Evolutionary conservation across 2,329 filamentous ascomycete species (phyloP), one percentile per base, ranked within the genome.

Genomic region (Nannizziopsis arthrosporioides): DNA sequence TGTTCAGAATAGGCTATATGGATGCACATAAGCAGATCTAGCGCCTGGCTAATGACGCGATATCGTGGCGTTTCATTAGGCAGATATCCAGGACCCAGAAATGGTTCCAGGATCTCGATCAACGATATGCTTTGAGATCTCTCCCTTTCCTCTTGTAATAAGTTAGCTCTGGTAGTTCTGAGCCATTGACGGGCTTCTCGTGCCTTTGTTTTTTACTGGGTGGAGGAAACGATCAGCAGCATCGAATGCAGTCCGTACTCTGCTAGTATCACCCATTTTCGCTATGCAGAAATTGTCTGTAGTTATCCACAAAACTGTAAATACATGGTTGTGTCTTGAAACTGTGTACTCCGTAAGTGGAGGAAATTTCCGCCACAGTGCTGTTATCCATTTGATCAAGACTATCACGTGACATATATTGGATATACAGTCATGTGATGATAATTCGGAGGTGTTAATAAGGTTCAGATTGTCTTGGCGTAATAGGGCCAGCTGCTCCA

Each of bases 121-220:
- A 69, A 49, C 27, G 65, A 65, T 35, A 54, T 50, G 11, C 63
- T 65, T 30, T 58, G 60, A 19, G 53, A 57, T 43, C 62, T 65
- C 49, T 64, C 59, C 41, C 67, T 60, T 56, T 67, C 61, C 54
- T 66, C 67, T 69, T 60, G 27, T 43, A 15, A 32, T 38, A 32
- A 18, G 59, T 67, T 58, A 68, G 65, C 58, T 53, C 31, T 50
- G 30, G 15, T 35, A 5, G 31, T 43, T 40, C 15, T 48, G 48
- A 42, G 3, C 9, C 10, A 15, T 31, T 34, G 54, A 48, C 56
- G 42, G 54, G 34, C 14, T 53, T 49, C 52, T 54, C 66, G 54
- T 68, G 62, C 67, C 67, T 68, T 62, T 59, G 54, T 65, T 59
- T 50, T 69, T 57, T 36, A 68, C 64, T 27, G 67, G 65, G 46